These are phyloP conservation scores for Dothideomycetidae sp. DNA, from an alignment of 2,329 filamentous ascomycete species.

Conservation along the genomic window DNA sequence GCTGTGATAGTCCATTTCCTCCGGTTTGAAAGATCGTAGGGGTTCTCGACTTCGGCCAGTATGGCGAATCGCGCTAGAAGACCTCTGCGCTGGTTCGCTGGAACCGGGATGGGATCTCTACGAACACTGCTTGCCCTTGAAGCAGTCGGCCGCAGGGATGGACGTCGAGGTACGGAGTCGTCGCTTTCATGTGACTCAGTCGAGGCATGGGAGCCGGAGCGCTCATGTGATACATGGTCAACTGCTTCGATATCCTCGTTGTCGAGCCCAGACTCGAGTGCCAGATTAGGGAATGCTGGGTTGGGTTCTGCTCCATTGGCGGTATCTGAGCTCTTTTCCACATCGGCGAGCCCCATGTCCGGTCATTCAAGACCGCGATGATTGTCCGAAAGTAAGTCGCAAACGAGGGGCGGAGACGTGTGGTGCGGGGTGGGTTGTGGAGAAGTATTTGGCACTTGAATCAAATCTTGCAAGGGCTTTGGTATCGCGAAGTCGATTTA, in stretches of 20 bases:
- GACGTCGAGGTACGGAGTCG: neutral
- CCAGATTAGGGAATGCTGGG: too few species aligned
- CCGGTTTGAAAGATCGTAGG: conserved; percentile 54
- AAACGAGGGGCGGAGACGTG: too few species aligned
- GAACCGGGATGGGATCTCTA: conserved; percentile 30
- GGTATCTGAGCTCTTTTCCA: too few species aligned
- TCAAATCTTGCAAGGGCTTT: too few species aligned
- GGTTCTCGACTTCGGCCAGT: conserved; percentile 64
- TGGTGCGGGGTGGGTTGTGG: too few species aligned
- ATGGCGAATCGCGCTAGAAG: conserved; percentile 56
- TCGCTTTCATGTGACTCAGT: conserved; percentile 1
- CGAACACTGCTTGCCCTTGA: conserved; percentile 5
- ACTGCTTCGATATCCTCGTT: conserved; percentile 4
- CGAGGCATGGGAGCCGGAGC: neutral
- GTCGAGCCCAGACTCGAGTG: neutral
- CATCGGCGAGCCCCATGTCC: too few species aligned
- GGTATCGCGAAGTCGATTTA: too few species aligned
- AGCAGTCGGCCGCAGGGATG: neutral
- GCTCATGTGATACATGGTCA: too few species aligned
- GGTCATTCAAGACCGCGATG: too few species aligned
- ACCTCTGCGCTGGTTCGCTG: conserved; percentile 48
- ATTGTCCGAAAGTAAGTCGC: too few species aligned
- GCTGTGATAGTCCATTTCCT: conserved; percentile 79
- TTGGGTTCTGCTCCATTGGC: too few species aligned
- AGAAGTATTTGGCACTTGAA: too few species aligned